Conservation (phyloP, 2,329 filamentous ascomycete species). For the Claviceps sp. region DNA sequence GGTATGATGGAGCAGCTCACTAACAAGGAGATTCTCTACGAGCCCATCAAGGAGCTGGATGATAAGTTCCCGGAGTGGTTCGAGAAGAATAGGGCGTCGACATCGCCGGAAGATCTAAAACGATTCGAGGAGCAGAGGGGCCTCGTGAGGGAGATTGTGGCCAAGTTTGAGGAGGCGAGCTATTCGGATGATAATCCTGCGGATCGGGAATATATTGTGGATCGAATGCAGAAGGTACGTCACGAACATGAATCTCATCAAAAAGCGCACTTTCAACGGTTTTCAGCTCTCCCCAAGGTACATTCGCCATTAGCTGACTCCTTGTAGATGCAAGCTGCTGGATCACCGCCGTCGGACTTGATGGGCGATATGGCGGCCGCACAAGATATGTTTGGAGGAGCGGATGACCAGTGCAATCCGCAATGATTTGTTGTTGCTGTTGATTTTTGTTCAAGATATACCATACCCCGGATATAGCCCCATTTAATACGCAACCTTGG, state of each 20-base stretch:
- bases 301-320: neutral
- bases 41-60: constrained; percentile 95
- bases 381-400: constrained; percentile 52
- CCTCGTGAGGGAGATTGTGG: constrained; percentile 75
- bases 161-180: constrained; percentile 67
- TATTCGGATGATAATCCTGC: constrained; percentile 72
- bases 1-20: constrained; percentile 99
- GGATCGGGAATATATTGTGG: constrained; percentile 86
- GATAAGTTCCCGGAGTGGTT: constrained; percentile 90
- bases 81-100: constrained; percentile 55
- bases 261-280: neutral
- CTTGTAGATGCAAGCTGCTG: constrained; percentile 84
- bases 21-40: constrained; percentile 95
- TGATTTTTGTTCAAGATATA: constrained; percentile 8
- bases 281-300: neutral
- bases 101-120: constrained; percentile 57
- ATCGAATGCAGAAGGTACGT: constrained; percentile 90
- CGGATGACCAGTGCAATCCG: constrained; percentile 49
- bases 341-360: constrained; percentile 78
- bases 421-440: constrained; percentile 30
- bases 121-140: constrained; percentile 70
- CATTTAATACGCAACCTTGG: constrained; percentile 6
- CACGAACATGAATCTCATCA: neutral
- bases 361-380: constrained; percentile 81
- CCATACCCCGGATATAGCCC: constrained; percentile 15